Percentiles rank a stretch among this genome's conserved stretches.
phyloP scores from a whole-genome alignment of 2,329 filamentous ascomycete genomes.

The Colletotrichum camelliae region DNA sequence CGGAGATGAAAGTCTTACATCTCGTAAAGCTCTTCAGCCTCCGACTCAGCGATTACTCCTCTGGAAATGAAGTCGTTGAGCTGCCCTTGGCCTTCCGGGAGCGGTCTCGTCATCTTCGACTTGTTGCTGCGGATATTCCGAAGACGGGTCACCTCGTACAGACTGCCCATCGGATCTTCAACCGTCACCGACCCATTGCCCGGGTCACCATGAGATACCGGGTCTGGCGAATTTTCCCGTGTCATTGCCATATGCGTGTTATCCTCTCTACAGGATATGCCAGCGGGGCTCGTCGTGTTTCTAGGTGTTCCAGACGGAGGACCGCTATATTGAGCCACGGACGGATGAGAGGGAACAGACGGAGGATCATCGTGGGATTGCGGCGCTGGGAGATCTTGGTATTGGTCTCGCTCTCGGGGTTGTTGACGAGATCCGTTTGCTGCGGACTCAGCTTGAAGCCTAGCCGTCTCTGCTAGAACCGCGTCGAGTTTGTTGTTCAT shows the following conservation, averaged over 20 bases:
- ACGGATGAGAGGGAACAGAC: accelerated
- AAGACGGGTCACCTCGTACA: conserved; percentile 60
- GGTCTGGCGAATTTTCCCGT: not conserved
- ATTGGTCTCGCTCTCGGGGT: accelerated
- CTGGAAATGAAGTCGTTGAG: conserved; percentile 51
- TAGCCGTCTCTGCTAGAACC: not conserved
- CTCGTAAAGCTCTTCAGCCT: conserved; percentile 54
- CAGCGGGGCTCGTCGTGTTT: not conserved
- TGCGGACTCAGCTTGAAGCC: not conserved
- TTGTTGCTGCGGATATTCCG: conserved; percentile 32
- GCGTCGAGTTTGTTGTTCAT: not conserved
- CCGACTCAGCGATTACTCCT: conserved; percentile 48
- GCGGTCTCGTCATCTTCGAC: conserved; percentile 3
- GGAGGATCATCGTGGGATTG: not conserved
- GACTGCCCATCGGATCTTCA: conserved; percentile 56
- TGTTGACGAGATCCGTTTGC: accelerated
- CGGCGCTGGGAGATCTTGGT: accelerated
- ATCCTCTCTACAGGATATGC: not conserved
- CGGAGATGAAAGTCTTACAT: conserved; percentile 24
- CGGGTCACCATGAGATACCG: conserved; percentile 22
- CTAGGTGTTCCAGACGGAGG: not conserved
- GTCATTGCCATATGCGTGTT: not conserved
- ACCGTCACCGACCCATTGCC: conserved; percentile 26
- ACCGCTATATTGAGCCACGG: accelerated
- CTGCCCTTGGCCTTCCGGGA: not conserved